Conservation (phyloP, 164 flowering plant species). For the Vitis rotundifolia region DNA sequence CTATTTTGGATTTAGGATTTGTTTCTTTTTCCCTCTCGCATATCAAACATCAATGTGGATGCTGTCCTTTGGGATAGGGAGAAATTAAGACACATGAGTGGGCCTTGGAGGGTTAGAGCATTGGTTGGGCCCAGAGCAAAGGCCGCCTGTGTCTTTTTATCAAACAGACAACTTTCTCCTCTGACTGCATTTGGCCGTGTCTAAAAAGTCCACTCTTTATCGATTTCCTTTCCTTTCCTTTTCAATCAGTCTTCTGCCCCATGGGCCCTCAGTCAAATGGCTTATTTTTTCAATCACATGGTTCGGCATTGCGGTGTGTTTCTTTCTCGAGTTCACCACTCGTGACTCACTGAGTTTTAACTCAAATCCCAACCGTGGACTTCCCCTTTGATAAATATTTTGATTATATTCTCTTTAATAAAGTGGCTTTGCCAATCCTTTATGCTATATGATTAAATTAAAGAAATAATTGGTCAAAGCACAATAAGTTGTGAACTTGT, state of each 20-base stretch:
- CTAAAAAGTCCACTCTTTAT: slow-evolving; percentile 29
- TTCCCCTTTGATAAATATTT: too few species aligned
- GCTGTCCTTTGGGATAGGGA: neutral
- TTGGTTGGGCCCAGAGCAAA: slow-evolving; percentile 24
- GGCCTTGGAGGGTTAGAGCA: neutral
- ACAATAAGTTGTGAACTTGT: slow-evolving; percentile 7
- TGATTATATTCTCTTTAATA: too few species aligned
- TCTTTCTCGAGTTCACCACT: neutral
- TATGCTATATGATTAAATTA: too few species aligned
- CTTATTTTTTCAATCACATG: neutral
- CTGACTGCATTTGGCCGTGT: slow-evolving; percentile 25
- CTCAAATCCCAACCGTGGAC: too few species aligned
- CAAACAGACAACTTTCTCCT: slow-evolving; percentile 18
- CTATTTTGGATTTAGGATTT: neutral
- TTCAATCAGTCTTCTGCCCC: neutral
- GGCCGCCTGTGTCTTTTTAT: slow-evolving; percentile 27
- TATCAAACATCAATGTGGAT: slow-evolving; percentile 10
- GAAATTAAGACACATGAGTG: neutral
- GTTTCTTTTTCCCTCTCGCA: neutral
- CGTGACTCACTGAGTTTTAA: neutral
- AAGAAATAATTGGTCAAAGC: slow-evolving; percentile 2
- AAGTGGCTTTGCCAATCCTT: too few species aligned
- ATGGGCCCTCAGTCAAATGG: neutral
- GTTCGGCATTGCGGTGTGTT: neutral
- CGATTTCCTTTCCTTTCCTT: slow-evolving; percentile 2